Evolutionary conservation across 192 early-diverging fungal genomes (phyloP).

Genomic region (Diversispora epigaea): DNA sequence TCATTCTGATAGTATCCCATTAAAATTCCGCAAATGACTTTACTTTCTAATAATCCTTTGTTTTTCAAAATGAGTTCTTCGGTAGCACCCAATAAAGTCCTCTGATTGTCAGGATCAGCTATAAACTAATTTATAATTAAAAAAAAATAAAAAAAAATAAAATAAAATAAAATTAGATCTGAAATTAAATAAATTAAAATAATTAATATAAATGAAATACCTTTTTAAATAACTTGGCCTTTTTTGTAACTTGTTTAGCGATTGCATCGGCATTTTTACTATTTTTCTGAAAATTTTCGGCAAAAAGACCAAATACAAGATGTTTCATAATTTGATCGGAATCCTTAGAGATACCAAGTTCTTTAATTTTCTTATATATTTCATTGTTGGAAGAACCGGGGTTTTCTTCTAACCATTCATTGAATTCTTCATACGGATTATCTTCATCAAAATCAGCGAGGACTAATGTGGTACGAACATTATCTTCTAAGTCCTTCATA

Average conservation of each 20-base stretch:
- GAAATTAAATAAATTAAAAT: neutral
- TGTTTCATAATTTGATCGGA: conserved; percentile 68
- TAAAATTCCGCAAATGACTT: conserved; percentile 69
- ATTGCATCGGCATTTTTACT: conserved; percentile 26
- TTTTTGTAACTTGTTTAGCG: conserved; percentile 69
- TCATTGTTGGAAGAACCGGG: conserved; percentile 62
- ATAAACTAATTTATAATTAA: conserved; percentile 58
- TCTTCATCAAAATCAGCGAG: conserved; percentile 58
- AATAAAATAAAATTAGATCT: neutral
- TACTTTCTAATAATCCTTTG: conserved; percentile 57
- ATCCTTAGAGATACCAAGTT: conserved; percentile 61
- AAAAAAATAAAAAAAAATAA: neutral
- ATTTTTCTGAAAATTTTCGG: conserved; percentile 37
- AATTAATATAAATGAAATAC: conserved; percentile 24
- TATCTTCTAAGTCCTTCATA: conserved; percentile 63
- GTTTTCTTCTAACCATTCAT: conserved; percentile 67
- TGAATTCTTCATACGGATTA: conserved; percentile 77
- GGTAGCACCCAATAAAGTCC: conserved; percentile 85
- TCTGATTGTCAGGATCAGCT: conserved; percentile 80
- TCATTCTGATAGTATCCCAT: conserved; percentile 91
- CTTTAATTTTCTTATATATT: conserved; percentile 73
- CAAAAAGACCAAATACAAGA: conserved; percentile 81
- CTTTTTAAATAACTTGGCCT: conserved; percentile 64
- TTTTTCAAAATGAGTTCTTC: conserved; percentile 74
- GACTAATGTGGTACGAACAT: conserved; percentile 44